Percentiles rank a stretch among this genome's conserved stretches.
These are phyloP conservation scores for Schizosaccharomyces cryophilus DNA, from an alignment of 805 yeast genomes.

Conservation along the genomic window DNA sequence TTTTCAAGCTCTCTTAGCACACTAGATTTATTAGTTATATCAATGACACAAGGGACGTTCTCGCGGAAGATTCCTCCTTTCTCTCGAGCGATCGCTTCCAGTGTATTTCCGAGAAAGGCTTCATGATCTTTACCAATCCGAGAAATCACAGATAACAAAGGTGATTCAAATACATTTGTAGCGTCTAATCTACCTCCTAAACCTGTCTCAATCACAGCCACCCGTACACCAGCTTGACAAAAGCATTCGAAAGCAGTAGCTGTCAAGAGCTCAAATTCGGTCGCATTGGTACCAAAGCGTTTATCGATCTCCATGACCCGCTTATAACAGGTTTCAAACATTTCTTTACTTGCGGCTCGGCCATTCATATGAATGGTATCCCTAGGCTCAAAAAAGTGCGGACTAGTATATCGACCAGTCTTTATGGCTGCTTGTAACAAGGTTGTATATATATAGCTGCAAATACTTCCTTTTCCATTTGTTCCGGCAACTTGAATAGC, in stretches of 20 bases:
- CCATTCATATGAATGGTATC: constrained; percentile 82
- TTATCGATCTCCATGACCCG: constrained; percentile 53
- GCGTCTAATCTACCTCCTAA: constrained; percentile 95
- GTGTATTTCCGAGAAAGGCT: constrained; percentile 60
- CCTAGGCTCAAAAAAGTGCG: constrained; percentile 77
- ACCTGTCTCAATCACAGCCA: constrained; percentile 92
- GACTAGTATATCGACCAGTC: constrained; percentile 81
- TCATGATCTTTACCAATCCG: constrained; percentile 84
- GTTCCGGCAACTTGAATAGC: constrained; percentile 90
- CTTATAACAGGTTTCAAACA: constrained; percentile 63
- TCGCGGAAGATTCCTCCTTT: constrained; percentile 77
- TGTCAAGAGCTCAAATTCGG: constrained; percentile 44
- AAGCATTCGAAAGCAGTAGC: constrained; percentile 78
- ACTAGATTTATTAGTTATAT: constrained; percentile 32
- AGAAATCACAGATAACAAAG: constrained; percentile 66
- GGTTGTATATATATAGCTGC: constrained; percentile 76
- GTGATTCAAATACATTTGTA: constrained; percentile 65
- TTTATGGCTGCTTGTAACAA: constrained; percentile 21
- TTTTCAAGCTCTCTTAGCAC: constrained; percentile 26
- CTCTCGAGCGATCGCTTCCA: constrained; percentile 83
- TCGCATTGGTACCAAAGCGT: constrained; percentile 39
- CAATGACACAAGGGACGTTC: constrained; percentile 41
- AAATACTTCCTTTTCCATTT: constrained; percentile 94
- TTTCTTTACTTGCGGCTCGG: constrained; percentile 50
- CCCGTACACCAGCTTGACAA: constrained; percentile 63